Percentiles rank a stretch among this genome's conserved stretches.
phyloP scores from a whole-genome alignment of 768 basidiomycete genomes.

The Gloeostereum incarnatum region DNA sequence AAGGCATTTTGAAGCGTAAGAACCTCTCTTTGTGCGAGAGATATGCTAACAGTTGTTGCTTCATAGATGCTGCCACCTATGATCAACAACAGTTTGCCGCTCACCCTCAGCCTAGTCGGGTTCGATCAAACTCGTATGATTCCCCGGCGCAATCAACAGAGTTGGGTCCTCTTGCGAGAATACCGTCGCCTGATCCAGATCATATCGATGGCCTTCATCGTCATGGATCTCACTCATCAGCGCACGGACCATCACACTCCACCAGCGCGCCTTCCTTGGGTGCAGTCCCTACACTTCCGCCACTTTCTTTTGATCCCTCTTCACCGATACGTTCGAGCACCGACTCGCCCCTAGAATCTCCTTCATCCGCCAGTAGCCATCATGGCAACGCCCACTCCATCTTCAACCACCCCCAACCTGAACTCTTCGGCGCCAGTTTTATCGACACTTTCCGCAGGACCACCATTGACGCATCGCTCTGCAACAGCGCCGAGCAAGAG shows the following conservation, averaged over 20 bases:
- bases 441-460: slow-evolving; percentile 33
- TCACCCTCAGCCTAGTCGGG: slow-evolving; percentile 40
- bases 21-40: slow-evolving; percentile 9
- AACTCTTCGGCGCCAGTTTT: slow-evolving; percentile 90
- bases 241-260: slow-evolving; percentile 19
- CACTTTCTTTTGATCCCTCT: slow-evolving; percentile 44
- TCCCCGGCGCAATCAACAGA: slow-evolving; percentile 43
- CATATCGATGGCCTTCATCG: slow-evolving; percentile 82
- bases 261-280: neutral
- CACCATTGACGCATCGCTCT: slow-evolving; percentile 61
- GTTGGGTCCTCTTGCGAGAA: slow-evolving; percentile 70
- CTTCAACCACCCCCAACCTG: slow-evolving; percentile 72
- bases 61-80: slow-evolving; percentile 57
- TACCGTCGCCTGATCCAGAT: slow-evolving; percentile 78
- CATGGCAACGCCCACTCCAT: slow-evolving; percentile 37
- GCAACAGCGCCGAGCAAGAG: slow-evolving; percentile 63
- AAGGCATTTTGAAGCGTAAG: slow-evolving; percentile 87
- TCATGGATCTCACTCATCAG: slow-evolving; percentile 48
- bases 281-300: slow-evolving; percentile 32
- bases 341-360: slow-evolving; percentile 25
- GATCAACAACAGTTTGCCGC: slow-evolving; percentile 48
- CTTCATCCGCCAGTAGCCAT: slow-evolving; percentile 29
- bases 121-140: slow-evolving; percentile 79
- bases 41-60: neutral
- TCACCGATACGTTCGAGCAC: slow-evolving; percentile 14